Base-by-base conservation (phyloP, 768 basidiomycete genomes). In the Rubroboletus pulcherrimus region DNA sequence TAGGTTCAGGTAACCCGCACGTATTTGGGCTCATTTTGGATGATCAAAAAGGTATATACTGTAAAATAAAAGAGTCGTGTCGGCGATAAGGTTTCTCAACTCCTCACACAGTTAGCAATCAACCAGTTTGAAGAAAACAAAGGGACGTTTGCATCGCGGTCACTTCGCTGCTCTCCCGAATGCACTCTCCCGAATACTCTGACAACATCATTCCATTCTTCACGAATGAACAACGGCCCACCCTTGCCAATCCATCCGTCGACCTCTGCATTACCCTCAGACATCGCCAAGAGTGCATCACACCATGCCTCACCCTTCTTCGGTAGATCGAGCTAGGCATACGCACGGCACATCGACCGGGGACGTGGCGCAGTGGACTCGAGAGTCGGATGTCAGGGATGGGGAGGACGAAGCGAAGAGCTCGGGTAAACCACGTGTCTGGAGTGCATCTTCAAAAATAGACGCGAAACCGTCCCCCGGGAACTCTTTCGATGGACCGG, bases 151-250 rank as follows among this genome's bases (percentile, higher is more conserved):
- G 92, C 90, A 67, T 91, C 89, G 12, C 87, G 80, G 64, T 87
- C 85, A 9, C 77, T 78, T 92, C 55, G 90, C 98, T 11, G 94
- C 96, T 56, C 79, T 79, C 63, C 89, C 88, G 34, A 96, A 77
- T 3, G 82, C 71, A 21, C 21, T 21, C 21, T 21, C 21, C 21
- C 21, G 21, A 21, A 21, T 21, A 21, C 21, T 62, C 90, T 70
- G 0, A 93, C 86, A 1, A 91, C 94, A 54, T 93, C 89, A 44
- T 95, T 91, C 81, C 84, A 98, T 57, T 91, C 85, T 66, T 93
- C 91, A 53, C 84, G 82, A 53, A 78, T 80, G 58, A 94, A 63
- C 58, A 86, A 59, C 2, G 77, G 79, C 71, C 97, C 94, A 1
- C 81, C 91, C 55, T 74, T 75, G 0, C 90, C 92, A 0, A 92